A percentile compares a stretch with the other conserved stretches of the same genome.
Evolutionary conservation across 768 basidiomycete genomes (phyloP).

Genomic region (Hirschioporus abietinus): DNA sequence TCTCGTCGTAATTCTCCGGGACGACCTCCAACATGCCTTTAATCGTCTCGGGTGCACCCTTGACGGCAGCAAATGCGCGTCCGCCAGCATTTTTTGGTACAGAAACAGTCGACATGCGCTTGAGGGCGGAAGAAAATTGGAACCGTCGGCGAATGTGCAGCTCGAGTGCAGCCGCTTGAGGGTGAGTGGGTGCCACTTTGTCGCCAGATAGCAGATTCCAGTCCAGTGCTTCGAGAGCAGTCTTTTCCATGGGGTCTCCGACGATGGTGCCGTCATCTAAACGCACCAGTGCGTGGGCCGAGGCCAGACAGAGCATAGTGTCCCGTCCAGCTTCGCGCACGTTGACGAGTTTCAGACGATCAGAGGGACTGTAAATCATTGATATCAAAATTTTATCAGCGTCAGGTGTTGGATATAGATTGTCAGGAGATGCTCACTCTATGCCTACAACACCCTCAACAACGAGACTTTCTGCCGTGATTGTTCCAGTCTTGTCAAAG

Average conservation of each 20-base stretch:
- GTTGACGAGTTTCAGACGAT: slow-evolving; percentile 65
- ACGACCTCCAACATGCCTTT: slow-evolving; percentile 74
- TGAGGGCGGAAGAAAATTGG: slow-evolving; percentile 96
- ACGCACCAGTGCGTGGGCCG: slow-evolving; percentile 91
- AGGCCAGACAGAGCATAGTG: slow-evolving; percentile 84
- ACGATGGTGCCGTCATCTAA: slow-evolving; percentile 92
- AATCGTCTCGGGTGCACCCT: slow-evolving; percentile 97
- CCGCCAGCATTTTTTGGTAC: slow-evolving; percentile 52
- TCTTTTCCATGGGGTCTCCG: slow-evolving; percentile 99
- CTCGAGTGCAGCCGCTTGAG: slow-evolving; percentile 46
- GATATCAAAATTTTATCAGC: slow-evolving; percentile 3
- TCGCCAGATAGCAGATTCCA: slow-evolving; percentile 66
- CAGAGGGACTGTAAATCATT: slow-evolving; percentile 37
- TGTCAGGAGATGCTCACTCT: slow-evolving; percentile 49
- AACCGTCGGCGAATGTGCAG: slow-evolving; percentile 84
- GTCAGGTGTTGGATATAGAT: slow-evolving; percentile 6
- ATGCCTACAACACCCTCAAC: slow-evolving; percentile 91
- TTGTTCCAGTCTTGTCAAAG: slow-evolving; percentile 99
- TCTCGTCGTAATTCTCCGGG: slow-evolving; percentile 84
- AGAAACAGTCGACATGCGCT: slow-evolving; percentile 93
- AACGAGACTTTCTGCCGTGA: slow-evolving; percentile 92
- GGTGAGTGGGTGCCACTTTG: slow-evolving; percentile 35
- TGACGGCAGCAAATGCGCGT: slow-evolving; percentile 67
- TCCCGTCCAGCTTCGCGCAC: slow-evolving; percentile 73
- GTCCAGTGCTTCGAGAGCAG: slow-evolving; percentile 83